Conservation (phyloP, 1,284 basidiomycete species). For the Trametes pubescens region DNA sequence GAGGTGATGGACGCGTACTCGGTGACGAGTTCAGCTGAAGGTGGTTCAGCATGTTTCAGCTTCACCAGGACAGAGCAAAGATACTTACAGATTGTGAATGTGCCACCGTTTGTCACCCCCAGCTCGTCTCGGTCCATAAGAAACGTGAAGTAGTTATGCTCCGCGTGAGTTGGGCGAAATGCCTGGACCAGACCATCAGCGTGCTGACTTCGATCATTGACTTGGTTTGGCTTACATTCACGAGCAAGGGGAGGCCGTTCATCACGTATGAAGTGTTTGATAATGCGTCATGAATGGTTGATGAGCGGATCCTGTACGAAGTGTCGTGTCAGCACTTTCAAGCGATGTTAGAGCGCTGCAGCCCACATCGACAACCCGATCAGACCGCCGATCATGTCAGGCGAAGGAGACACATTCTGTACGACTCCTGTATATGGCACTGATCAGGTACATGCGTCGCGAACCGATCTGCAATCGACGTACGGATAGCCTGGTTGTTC, state of each 20-base stretch:
- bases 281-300: background rate
- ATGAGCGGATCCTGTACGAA: background rate
- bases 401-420: background rate
- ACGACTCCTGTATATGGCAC: background rate
- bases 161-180: background rate
- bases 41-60: background rate
- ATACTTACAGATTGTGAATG: background rate
- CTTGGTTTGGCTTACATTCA: background rate
- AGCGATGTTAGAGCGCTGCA: background rate
- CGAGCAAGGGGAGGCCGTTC: background rate
- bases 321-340: background rate
- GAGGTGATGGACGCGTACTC: background rate
- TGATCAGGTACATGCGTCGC: background rate
- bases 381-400: background rate
- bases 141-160: constrained; percentile 7
- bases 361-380: background rate
- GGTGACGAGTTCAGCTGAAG: constrained; percentile 4
- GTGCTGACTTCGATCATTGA: background rate
- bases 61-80: background rate
- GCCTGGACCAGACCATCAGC: background rate
- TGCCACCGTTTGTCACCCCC: background rate
- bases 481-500: constrained; percentile 4
- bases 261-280: background rate
- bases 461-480: background rate
- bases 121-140: constrained; percentile 3